Percentiles rank a stretch among this genome's conserved stretches.
phyloP scores from a whole-genome alignment of 78 protist species.

The Dictyostelium capitatum region DNA sequence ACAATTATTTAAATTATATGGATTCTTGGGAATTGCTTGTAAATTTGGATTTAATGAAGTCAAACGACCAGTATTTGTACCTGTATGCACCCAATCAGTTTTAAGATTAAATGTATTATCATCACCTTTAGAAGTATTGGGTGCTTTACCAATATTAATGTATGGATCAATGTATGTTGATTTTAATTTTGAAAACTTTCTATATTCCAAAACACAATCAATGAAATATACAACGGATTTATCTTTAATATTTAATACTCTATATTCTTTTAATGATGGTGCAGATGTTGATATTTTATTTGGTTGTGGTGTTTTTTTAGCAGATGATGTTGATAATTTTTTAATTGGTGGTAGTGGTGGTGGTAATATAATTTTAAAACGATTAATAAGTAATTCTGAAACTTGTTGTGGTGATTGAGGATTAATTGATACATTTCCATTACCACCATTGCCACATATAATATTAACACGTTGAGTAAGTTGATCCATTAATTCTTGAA shows the following conservation, averaged over 20 bases:
- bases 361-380: too few relatives aligned
- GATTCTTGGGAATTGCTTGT: conserved; percentile 43
- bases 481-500: not conserved
- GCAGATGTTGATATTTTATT: too few relatives aligned
- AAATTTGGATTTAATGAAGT: conserved; percentile 43
- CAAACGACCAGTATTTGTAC: conserved; percentile 75
- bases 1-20: too few relatives aligned
- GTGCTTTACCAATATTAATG: not conserved
- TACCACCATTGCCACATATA: too few relatives aligned
- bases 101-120: not conserved
- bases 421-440: too few relatives aligned
- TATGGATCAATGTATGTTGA: conserved; percentile 26
- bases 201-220: not conserved
- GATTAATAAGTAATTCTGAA: too few relatives aligned
- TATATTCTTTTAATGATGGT: not conserved
- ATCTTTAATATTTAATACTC: not conserved
- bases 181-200: not conserved
- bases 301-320: too few relatives aligned
- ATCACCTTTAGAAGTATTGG: too few relatives aligned
- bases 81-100: conserved; percentile 52
- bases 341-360: too few relatives aligned
- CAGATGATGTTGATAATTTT: too few relatives aligned
- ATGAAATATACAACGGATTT: not conserved
- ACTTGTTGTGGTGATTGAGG: too few relatives aligned
- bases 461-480: too few relatives aligned